These are phyloP conservation scores for Pichia thaimueangensis DNA, from an alignment of 805 yeast genomes.

Conservation along the genomic window DNA sequence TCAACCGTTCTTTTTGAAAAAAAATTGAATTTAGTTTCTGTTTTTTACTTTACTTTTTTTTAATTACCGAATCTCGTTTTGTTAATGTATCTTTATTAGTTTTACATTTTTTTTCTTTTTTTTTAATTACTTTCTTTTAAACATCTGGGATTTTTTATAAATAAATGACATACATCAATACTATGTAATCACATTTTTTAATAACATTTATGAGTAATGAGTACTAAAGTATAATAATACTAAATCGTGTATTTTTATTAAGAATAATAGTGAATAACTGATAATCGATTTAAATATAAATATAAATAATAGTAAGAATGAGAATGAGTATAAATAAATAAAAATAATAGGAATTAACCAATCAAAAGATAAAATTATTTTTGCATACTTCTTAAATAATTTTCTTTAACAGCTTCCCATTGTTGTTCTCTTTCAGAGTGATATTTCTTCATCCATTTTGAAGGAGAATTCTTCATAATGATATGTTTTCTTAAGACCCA, in stretches of 20 bases:
- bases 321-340: conserved; percentile 8
- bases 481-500: conserved; percentile 35
- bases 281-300: background rate
- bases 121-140: too few species aligned
- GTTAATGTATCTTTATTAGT: too few species aligned
- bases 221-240: too few species aligned
- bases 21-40: too few species aligned
- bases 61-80: too few species aligned
- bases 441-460: conserved; percentile 32
- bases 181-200: background rate
- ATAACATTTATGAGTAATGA: too few species aligned
- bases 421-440: conserved; percentile 27
- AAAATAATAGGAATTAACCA: conserved; percentile 12
- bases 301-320: conserved; percentile 7
- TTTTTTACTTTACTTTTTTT: too few species aligned
- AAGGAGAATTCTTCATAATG: conserved; percentile 35
- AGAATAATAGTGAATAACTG: conserved; percentile 5
- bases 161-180: background rate
- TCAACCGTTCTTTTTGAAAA: too few species aligned
- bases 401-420: conserved; percentile 31
- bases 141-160: too few species aligned
- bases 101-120: too few species aligned
- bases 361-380: conserved; percentile 15
- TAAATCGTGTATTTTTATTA: too few species aligned
- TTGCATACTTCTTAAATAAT: conserved; percentile 32